Conservation (phyloP, 768 basidiomycete species). For the Amanita polypyramis region DNA sequence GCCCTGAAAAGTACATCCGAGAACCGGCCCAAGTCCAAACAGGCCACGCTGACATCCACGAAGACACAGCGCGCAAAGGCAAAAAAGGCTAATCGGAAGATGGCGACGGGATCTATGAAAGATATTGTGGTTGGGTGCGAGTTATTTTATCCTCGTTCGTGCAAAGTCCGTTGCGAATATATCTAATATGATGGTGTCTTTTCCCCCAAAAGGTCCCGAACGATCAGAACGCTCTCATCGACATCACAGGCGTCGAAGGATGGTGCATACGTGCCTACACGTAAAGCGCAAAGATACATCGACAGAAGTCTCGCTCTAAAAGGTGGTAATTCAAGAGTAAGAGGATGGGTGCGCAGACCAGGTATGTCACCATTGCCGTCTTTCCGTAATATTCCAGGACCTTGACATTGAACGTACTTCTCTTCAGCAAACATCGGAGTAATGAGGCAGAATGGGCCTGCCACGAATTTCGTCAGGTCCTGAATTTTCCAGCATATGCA, state of each 20-base stretch:
- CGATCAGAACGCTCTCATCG: slow-evolving; percentile 2
- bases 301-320: not conserved
- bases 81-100: too few species aligned
- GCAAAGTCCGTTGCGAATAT: too few species aligned
- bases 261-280: not conserved
- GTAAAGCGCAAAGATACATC: not conserved
- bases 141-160: not conserved
- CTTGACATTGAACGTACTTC: too few species aligned
- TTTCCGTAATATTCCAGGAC: too few species aligned
- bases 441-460: too few species aligned
- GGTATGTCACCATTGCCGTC: not conserved
- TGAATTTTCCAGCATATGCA: too few species aligned
- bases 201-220: slow-evolving; percentile 1
- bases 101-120: too few species aligned
- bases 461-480: too few species aligned
- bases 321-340: not conserved
- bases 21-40: not conserved
- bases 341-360: slow-evolving; percentile 3
- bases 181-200: too few species aligned
- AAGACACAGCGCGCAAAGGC: too few species aligned
- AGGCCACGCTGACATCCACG: not conserved
- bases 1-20: not conserved
- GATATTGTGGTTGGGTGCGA: slow-evolving; percentile 6
- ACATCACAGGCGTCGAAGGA: not conserved
- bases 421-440: too few species aligned